Evolutionary conservation across 148 eudicot species (phyloP), one percentile per base, ranked within the genome.

Genomic region (Cornus florida): DNA sequence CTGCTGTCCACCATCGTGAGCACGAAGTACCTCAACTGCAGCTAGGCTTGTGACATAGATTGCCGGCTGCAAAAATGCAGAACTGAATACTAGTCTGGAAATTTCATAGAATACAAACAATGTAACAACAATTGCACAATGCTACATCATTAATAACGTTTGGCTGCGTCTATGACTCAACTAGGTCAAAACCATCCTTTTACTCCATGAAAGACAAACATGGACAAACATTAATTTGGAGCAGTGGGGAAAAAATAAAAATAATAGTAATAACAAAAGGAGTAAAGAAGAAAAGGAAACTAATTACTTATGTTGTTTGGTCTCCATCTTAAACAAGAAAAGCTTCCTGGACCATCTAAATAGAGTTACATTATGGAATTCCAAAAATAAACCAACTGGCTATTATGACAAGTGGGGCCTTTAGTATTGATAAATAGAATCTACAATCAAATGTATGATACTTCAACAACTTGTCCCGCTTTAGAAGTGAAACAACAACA

Each of bases 1-100:
- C 71, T 90, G 89, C 82, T 90, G 97, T 67, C 97, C 98, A 71
- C 97, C 98, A 69, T 93, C 97, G 79, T 97, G 97, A 77, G 97
- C 91, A 83, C 97, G 94, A 79, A 95, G 88, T 67, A 95, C 82
- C 89, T 95, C 98, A 76, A 95, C 92, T 35, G 97, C 97, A 65
- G 98, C 98, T 82, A 91, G 87, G 84, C 97, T 91, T 14, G 94
- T 91, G 79, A 95, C 98, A 82, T 93, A 93, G 60, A 95, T 93
- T 71, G 98, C 98, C 73, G 98, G 98, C 98, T 95, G 93, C 80
- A 82, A 38, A 73, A 59, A 10, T 38, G 13, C 13, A 74, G 17
- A 74, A 48, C 39, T 46, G 71, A 43, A 24, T 31, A 75, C n/a
- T 74, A 72, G 60, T 28, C 24, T 35, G 73, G 43, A n/a, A 78